These are phyloP conservation scores for Arachis monticola DNA, from an alignment of 331 rosid genomes.

Conservation along the genomic window DNA sequence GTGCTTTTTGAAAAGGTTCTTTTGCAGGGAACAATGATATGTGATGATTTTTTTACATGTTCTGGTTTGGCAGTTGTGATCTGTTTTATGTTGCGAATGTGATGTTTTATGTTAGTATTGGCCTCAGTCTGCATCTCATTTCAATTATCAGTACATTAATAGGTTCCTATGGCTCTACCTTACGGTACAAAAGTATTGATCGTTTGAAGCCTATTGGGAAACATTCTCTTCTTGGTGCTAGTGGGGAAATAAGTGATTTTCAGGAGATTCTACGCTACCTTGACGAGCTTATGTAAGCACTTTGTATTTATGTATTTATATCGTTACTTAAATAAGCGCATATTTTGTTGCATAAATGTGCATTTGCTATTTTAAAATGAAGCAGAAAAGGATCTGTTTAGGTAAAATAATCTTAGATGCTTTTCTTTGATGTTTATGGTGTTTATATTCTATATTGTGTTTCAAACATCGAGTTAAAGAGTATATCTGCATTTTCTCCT, in stretches of 20 bases:
- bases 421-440: background rate
- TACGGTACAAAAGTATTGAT: constrained; percentile 83
- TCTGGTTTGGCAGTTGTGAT: background rate
- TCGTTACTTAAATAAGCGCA: background rate
- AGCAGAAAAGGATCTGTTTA: background rate
- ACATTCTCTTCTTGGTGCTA: constrained; percentile 85
- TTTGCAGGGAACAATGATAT: background rate
- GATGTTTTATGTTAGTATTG: background rate
- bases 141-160: constrained; percentile 11
- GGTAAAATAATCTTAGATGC: constrained; percentile 17
- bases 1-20: background rate
- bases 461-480: background rate
- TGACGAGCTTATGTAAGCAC: constrained; percentile 78
- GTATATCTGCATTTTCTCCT: background rate
- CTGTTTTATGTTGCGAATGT: background rate
- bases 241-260: constrained; percentile 89
- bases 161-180: constrained; percentile 89
- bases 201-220: constrained; percentile 82
- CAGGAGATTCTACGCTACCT: constrained; percentile 78
- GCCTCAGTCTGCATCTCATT: constrained; percentile 2
- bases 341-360: constrained; percentile 25
- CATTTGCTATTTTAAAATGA: too few relatives aligned
- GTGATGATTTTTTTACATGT: background rate
- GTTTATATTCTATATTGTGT: background rate
- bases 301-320: background rate